Conservation (phyloP, 1,284 basidiomycete species). For the Microbotryum violaceum region DNA sequence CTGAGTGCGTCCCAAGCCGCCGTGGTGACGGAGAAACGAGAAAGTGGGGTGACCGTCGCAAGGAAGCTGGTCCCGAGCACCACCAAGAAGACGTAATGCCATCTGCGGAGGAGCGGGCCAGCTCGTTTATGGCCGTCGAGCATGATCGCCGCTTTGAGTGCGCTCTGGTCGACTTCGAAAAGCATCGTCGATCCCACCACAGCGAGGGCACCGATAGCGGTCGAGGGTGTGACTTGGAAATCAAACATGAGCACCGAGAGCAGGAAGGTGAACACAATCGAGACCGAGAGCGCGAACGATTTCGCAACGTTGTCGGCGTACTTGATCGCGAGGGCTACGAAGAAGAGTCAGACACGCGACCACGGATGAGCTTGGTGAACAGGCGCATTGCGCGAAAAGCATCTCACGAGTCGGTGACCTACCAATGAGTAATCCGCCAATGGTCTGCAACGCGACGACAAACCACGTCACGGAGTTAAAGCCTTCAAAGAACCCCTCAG, state of each 20-base stretch:
- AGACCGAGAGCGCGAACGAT: conserved; percentile 40
- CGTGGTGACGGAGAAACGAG: conserved; percentile 16
- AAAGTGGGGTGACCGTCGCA: conserved; percentile 12
- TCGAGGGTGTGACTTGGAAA: conserved; percentile 33
- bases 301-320: conserved; percentile 43
- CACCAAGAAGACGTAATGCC: conserved; percentile 23
- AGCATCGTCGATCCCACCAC: conserved; percentile 38
- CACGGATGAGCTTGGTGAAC: conserved; percentile 14
- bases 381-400: conserved; percentile 32
- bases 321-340: conserved; percentile 34
- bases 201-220: conserved; percentile 33
- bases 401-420: conserved; percentile 35
- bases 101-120: conserved; percentile 9
- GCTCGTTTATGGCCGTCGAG: not conserved
- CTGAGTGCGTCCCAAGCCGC: conserved; percentile 13
- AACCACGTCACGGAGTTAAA: conserved; percentile 39
- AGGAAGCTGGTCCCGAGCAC: conserved; percentile 8
- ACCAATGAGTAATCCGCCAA: conserved; percentile 40
- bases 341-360: not conserved
- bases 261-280: conserved; percentile 41
- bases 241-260: conserved; percentile 36
- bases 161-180: conserved; percentile 28
- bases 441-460: conserved; percentile 40
- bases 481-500: conserved; percentile 33
- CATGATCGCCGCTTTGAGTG: not conserved